Percentiles rank a stretch among this genome's conserved stretches.
Evolutionary conservation across 371 early-diverging fungal species (phyloP).

Genomic region (Mortierella sp.): DNA sequence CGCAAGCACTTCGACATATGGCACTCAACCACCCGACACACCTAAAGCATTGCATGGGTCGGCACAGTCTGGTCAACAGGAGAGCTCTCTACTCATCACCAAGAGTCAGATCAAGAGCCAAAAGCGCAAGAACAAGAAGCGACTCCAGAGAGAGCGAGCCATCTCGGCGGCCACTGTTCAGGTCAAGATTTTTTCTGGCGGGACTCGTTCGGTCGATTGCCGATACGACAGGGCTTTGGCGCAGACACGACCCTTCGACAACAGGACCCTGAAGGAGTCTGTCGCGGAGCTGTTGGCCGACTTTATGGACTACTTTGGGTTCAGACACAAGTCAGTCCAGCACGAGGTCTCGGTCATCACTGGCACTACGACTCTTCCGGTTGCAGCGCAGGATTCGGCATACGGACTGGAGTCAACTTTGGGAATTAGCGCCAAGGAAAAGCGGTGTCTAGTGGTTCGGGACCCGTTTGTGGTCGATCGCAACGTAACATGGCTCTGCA

Average conservation of each 20-base stretch:
- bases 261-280: neutral
- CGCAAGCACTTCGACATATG: neutral
- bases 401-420: neutral
- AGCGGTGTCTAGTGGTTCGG: neutral
- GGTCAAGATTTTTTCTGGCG: neutral
- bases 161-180: neutral
- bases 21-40: neutral
- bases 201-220: constrained; percentile 5
- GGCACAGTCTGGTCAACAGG: neutral
- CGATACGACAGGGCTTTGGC: constrained; percentile 6
- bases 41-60: neutral
- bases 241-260: neutral
- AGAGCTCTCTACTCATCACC: neutral
- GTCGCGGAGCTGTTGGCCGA: constrained; percentile 8
- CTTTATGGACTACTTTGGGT: constrained; percentile 9
- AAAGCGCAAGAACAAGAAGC: neutral
- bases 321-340: neutral
- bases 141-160: neutral
- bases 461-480: neutral
- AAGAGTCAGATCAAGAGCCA: neutral
- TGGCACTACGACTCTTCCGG: neutral
- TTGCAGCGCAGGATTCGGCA: neutral
- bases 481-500: constrained; percentile 3
- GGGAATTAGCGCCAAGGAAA: neutral
- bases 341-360: constrained; percentile 5